Evolutionary conservation across 257 asterid genomes (phyloP).

Genomic region (Verbena officinalis): DNA sequence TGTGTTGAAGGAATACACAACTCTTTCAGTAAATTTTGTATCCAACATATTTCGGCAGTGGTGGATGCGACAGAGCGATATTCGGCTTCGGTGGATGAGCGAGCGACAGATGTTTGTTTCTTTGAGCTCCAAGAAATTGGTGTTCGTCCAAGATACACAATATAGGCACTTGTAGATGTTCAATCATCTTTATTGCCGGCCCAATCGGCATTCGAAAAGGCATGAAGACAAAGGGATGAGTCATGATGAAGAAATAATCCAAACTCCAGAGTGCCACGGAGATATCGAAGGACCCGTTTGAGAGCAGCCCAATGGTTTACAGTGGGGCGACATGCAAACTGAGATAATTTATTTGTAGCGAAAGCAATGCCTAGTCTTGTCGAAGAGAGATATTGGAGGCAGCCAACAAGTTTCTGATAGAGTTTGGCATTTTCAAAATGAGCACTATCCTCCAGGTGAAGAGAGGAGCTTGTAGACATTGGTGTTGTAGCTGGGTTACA

Average conservation of each 20-base stretch:
- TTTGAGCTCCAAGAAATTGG: neutral
- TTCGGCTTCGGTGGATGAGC: neutral
- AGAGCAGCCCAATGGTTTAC: neutral
- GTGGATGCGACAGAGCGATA: neutral
- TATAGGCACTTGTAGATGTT: neutral
- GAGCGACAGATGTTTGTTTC: neutral
- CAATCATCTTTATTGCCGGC: neutral
- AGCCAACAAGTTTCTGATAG: too few relatives aligned
- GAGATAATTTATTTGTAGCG: too few relatives aligned
- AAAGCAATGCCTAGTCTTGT: too few relatives aligned
- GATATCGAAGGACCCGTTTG: neutral
- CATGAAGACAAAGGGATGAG: neutral
- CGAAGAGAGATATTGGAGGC: too few relatives aligned
- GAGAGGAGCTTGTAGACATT: too few relatives aligned
- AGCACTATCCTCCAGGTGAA: too few relatives aligned
- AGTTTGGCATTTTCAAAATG: too few relatives aligned
- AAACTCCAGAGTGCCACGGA: neutral
- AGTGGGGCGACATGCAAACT: too few relatives aligned
- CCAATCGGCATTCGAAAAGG: neutral
- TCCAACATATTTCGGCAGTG: neutral
- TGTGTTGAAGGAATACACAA: neutral
- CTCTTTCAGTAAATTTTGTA: neutral
- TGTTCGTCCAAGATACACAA: neutral
- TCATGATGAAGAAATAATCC: neutral
- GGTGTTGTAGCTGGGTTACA: too few relatives aligned